Evolutionary conservation across 371 early-diverging fungal species (phyloP).

Genomic region (Actinomortierella wolfii): DNA sequence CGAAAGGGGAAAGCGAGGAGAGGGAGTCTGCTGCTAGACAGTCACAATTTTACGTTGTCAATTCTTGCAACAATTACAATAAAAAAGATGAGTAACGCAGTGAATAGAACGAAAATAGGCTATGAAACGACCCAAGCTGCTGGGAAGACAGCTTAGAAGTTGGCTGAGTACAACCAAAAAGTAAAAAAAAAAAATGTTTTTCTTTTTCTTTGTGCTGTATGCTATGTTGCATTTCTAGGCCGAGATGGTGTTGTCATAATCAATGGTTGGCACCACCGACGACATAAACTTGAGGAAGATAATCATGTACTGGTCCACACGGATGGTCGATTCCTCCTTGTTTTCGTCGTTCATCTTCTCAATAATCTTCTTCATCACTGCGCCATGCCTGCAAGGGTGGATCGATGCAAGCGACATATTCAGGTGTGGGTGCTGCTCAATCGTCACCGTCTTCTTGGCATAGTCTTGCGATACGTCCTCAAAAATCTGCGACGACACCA

Average conservation of each 20-base stretch:
- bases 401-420: conserved; percentile 86
- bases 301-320: conserved; percentile 95
- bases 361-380: conserved; percentile 95
- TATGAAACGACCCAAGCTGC: too few species aligned
- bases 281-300: conserved; percentile 97
- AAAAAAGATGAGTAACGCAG: too few species aligned
- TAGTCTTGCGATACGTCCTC: conserved; percentile 97
- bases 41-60: too few species aligned
- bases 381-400: conserved; percentile 98
- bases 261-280: conserved; percentile 95
- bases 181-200: conserved; percentile 1
- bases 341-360: conserved; percentile 73
- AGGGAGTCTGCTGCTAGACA: too few species aligned
- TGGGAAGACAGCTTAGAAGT: not conserved
- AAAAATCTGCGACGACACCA: conserved; percentile 87
- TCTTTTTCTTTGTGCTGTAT: not conserved
- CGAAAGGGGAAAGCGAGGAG: not conserved
- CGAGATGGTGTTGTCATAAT: conserved; percentile 92
- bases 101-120: too few species aligned
- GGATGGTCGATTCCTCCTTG: conserved; percentile 63
- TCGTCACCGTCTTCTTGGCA: conserved; percentile 97
- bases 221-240: conserved; percentile 10
- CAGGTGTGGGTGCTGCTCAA: conserved; percentile 94
- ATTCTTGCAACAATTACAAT: too few species aligned
- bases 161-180: not conserved